Conservation (phyloP, 129 eudicot species). For the Flaveria trinervia region DNA sequence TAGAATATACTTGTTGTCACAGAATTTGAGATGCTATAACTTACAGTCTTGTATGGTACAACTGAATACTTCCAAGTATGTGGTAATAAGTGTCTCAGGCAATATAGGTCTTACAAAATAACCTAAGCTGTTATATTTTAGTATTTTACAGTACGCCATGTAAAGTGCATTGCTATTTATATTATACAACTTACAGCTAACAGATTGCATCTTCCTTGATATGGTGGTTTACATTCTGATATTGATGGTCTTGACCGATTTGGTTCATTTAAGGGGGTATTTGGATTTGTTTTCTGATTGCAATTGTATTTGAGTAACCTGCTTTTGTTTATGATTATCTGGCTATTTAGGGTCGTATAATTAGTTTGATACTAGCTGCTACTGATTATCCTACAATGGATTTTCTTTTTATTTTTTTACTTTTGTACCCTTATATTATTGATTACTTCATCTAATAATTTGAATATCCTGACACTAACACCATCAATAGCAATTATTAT, state of each 20-base stretch:
- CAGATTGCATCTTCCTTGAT: background rate
- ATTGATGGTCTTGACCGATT: background rate
- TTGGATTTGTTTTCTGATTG: background rate
- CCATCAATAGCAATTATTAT: background rate
- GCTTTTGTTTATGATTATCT: background rate
- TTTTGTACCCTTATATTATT: background rate
- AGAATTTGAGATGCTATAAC: background rate
- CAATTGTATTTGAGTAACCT: background rate
- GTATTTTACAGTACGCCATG: background rate
- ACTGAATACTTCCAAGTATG: slow-evolving; percentile 4
- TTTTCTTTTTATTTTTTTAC: background rate
- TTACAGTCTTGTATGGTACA: slow-evolving; percentile 9
- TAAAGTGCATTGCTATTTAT: background rate
- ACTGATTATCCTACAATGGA: background rate
- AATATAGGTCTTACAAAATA: background rate
- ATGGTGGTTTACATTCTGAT: background rate
- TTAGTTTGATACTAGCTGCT: background rate
- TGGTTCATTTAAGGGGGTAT: background rate
- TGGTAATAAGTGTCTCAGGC: background rate
- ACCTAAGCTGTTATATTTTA: background rate
- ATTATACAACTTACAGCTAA: background rate
- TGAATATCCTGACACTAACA: background rate
- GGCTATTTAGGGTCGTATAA: background rate
- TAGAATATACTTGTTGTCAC: background rate
- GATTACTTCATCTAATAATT: background rate